Conservation (phyloP, 495 filamentous ascomycete genomes). For the Ascodesmis nigricans region DNA sequence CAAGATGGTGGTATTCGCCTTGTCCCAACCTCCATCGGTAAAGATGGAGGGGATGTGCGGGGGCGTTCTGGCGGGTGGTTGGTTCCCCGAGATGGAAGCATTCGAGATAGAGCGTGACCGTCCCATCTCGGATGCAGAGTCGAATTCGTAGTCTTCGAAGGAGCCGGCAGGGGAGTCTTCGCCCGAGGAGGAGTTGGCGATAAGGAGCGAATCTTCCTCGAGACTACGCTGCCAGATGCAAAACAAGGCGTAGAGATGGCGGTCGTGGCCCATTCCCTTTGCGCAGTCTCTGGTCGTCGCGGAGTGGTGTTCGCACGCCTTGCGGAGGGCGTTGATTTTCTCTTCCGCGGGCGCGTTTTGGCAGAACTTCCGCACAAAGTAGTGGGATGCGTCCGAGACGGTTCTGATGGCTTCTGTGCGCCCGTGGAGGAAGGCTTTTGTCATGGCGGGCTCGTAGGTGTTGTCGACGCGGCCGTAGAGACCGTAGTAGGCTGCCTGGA, state of each 20-base stretch:
- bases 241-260: conserved; percentile 84
- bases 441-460: conserved; percentile 97
- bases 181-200: conserved; percentile 18
- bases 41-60: conserved; percentile 52
- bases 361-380: conserved; percentile 91
- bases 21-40: conserved; percentile 77
- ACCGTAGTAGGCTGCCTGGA: conserved; percentile 95
- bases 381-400: conserved; percentile 55
- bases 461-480: conserved; percentile 86
- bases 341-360: conserved; percentile 58
- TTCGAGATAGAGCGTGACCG: conserved; percentile 22
- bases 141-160: conserved; percentile 21
- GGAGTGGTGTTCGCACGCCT: conserved; percentile 64
- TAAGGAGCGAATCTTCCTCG: conserved; percentile 44
- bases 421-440: conserved; percentile 77
- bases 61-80: conserved; percentile 9
- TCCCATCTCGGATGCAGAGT: conserved; percentile 20
- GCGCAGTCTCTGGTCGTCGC: conserved; percentile 65
- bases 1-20: conserved; percentile 79
- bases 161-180: conserved; percentile 38
- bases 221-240: conserved; percentile 83
- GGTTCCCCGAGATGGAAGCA: conserved; percentile 14
- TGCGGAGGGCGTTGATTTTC: conserved; percentile 66
- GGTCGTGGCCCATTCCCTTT: conserved; percentile 78
- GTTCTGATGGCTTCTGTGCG: conserved; percentile 84